A percentile compares a stretch with the other conserved stretches of the same genome.
These are phyloP conservation scores for Mytilinidion resinicola DNA, from an alignment of 495 filamentous ascomycete genomes.

Conservation along the genomic window DNA sequence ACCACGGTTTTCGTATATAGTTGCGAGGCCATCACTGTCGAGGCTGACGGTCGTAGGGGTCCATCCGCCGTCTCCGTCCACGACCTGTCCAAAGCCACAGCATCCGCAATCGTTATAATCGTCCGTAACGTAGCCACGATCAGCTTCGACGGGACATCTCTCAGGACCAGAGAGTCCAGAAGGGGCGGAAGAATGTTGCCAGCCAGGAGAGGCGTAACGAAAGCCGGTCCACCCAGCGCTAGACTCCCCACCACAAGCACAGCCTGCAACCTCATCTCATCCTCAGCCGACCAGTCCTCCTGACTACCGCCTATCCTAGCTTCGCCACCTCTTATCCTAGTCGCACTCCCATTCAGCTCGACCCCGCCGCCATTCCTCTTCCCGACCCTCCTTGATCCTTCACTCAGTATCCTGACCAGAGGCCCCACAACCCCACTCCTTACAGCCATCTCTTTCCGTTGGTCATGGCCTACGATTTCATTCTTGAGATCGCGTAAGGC, in stretches of 20 bases:
- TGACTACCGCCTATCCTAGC: constrained; percentile 18
- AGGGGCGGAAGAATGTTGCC: constrained; percentile 59
- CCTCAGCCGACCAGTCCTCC: constrained; percentile 44
- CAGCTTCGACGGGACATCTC: constrained; percentile 56
- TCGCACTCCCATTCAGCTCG: constrained; percentile 35
- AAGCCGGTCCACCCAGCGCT: constrained; percentile 75
- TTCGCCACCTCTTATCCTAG: constrained; percentile 1
- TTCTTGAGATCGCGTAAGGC: constrained; percentile 74
- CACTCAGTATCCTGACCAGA: constrained; percentile 55
- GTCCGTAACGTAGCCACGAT: constrained; percentile 67
- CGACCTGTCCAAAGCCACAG: constrained; percentile 39
- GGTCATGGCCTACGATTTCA: constrained; percentile 79
- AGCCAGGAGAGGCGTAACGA: constrained; percentile 65
- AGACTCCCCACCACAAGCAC: constrained; percentile 76
- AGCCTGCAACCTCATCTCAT: constrained; percentile 67
- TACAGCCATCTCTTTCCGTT: constrained; percentile 75
- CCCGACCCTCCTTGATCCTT: constrained; percentile 30
- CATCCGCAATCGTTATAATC: constrained; percentile 64
- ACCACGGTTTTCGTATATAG: constrained; percentile 59
- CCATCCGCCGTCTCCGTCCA: constrained; percentile 44
- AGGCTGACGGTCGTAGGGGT: constrained; percentile 30
- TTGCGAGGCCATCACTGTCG: constrained; percentile 46
- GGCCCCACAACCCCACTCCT: constrained; percentile 60
- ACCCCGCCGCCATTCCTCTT: constrained; percentile 31
- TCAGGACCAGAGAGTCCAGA: constrained; percentile 59